These are phyloP conservation scores for Candida ascalaphidarum DNA, from an alignment of 805 yeast genomes.

Conservation along the genomic window DNA sequence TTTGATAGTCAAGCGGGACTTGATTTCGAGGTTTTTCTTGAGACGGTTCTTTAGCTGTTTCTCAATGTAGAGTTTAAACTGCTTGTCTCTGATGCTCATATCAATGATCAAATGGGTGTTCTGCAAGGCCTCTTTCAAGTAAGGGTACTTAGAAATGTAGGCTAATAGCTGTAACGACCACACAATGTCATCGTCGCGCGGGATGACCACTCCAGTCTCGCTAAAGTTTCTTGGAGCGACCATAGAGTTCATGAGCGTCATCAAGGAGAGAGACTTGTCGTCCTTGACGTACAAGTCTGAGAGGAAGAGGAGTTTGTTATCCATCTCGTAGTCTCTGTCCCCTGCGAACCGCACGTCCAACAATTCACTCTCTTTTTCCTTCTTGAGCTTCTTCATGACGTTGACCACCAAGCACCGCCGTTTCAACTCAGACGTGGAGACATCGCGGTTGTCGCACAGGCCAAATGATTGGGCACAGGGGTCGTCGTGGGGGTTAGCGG, in stretches of 20 bases:
- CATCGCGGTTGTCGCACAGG: slow-evolving; percentile 4
- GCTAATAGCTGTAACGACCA: slow-evolving; percentile 92
- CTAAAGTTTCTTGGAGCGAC: slow-evolving; percentile 30
- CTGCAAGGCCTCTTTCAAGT: slow-evolving; percentile 65
- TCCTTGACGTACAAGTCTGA: slow-evolving; percentile 33
- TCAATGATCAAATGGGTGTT: slow-evolving; percentile 68
- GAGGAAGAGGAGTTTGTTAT: slow-evolving; percentile 30
- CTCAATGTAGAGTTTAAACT: slow-evolving; percentile 25
- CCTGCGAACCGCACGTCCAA: slow-evolving; percentile 20
- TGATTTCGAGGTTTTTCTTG: slow-evolving; percentile 19
- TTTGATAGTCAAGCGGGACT: slow-evolving; percentile 22
- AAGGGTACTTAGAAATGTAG: slow-evolving; percentile 85
- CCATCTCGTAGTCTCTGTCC: slow-evolving; percentile 33
- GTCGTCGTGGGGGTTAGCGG: slow-evolving; percentile 1
- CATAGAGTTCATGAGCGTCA: slow-evolving; percentile 18
- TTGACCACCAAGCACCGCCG: slow-evolving; percentile 25
- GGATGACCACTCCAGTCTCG: slow-evolving; percentile 67
- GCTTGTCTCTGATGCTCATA: slow-evolving; percentile 40
- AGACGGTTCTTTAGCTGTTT: slow-evolving; percentile 24
- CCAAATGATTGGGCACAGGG: background rate
- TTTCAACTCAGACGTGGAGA: slow-evolving; percentile 23
- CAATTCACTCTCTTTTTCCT: slow-evolving; percentile 26
- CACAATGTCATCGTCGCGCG: slow-evolving; percentile 86
- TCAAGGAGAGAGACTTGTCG: slow-evolving; percentile 14
- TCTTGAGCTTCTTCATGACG: slow-evolving; percentile 27